phyloP scores from a whole-genome alignment of 2,329 filamentous ascomycete species.

The Ceratocystis destructans region DNA sequence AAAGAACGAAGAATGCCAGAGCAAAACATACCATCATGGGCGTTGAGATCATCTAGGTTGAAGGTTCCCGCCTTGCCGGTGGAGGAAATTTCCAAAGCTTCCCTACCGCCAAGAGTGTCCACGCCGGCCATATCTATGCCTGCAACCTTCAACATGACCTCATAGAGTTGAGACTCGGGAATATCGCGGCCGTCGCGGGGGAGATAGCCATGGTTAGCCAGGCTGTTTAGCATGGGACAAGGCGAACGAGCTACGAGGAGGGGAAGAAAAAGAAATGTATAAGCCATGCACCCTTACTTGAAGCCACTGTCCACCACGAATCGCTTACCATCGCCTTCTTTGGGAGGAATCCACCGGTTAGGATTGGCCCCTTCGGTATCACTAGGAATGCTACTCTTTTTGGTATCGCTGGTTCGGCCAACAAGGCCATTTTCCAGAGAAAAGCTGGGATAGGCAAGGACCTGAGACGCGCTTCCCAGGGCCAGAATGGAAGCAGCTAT shows the following conservation, averaged over 20 bases:
- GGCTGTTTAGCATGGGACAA: slow-evolving; percentile 23
- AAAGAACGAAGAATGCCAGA: not conserved
- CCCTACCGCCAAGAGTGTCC: slow-evolving; percentile 19
- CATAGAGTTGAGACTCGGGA: slow-evolving; percentile 11
- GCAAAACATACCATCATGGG: slow-evolving; percentile 21
- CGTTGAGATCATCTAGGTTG: slow-evolving; percentile 24
- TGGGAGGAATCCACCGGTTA: slow-evolving; percentile 18
- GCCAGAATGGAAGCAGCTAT: slow-evolving; percentile 10
- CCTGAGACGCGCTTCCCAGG: slow-evolving; percentile 13
- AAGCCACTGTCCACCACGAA: not conserved
- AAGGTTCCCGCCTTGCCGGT: slow-evolving; percentile 24
- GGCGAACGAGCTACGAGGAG: slow-evolving; percentile 19
- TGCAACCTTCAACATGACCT: slow-evolving; percentile 15
- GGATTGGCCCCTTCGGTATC: not conserved
- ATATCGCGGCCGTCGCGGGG: slow-evolving; percentile 20
- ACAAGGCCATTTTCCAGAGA: not conserved
- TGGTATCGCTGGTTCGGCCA: not conserved
- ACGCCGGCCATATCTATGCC: slow-evolving; percentile 20
- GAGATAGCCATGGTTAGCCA: slow-evolving; percentile 23
- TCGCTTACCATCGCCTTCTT: slow-evolving; percentile 10
- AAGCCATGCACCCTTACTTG: not conserved
- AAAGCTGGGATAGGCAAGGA: slow-evolving; percentile 10
- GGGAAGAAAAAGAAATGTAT: not conserved
- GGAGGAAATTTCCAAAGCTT: slow-evolving; percentile 22
- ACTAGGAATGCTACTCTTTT: not conserved